Evolutionary conservation across 164 flowering plant species (phyloP), one percentile per base, ranked within the genome.

Genomic region (Annona squamosa): DNA sequence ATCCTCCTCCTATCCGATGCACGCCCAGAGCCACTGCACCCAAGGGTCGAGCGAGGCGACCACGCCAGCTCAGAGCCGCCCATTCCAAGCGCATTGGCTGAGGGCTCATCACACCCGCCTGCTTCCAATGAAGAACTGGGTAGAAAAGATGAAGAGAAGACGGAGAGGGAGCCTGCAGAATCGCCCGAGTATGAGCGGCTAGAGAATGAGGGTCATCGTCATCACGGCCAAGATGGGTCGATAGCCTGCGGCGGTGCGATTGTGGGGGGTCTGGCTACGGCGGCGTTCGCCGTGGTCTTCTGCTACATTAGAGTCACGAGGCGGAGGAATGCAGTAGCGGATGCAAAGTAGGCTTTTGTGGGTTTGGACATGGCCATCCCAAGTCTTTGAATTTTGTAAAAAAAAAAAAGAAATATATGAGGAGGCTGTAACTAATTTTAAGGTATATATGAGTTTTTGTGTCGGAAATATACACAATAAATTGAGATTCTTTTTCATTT

Each of bases 261-360:
- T 17, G 18, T 75, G 18, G 73, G 77, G 3, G 77, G 77, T 5
- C 77, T 75, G 18, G 77, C 44, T 3, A 71, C 74, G 0, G 46
- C 73, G 26, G 65, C 42, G 4, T 65, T 71, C 46, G 70, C 67
- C 56, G 73, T 65, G 5, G 43, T 75, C 18, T 70, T 65, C 59
- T 65, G 73, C 68, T 75, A 75, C 47, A 75, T 74, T 62, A 65
- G 72, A 2, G 68, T 74, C 19, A 74, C 76, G 3, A 74, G 65
- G 70, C 68, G 72, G 63, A 63, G 44, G 6, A 46, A 57, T 67
- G 37, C 37, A 26, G 37, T 26, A 26, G 37, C 37, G 37, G 37
- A 26, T 26, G 37, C 37, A 26, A 26, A 26, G 37, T 26, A 26
- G 37, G 37, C 37, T 26, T 26, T 26, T 26, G 37, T 26, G 37